These are phyloP conservation scores for Colletotrichum plurivorum DNA, from an alignment of 2,329 filamentous ascomycete genomes.

Conservation along the genomic window DNA sequence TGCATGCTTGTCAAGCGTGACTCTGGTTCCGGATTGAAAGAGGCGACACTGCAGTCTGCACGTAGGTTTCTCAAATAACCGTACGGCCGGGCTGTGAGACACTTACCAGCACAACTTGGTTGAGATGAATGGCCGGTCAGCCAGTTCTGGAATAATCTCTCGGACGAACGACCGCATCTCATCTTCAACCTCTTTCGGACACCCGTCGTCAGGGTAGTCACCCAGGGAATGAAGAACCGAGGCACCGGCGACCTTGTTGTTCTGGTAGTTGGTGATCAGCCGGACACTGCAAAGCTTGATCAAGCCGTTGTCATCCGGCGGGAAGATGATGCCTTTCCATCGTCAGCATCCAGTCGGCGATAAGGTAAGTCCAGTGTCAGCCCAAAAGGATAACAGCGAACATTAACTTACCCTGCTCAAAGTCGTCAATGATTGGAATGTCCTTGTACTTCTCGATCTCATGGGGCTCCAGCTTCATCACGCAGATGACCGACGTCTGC, in stretches of 20 bases:
- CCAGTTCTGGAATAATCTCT: constrained; percentile 64
- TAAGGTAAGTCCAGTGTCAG: not conserved
- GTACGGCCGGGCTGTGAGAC: not conserved
- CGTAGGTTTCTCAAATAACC: no score
- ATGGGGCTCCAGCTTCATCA: constrained; percentile 70
- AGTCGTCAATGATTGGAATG: constrained; percentile 51
- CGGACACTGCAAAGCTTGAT: constrained; percentile 70
- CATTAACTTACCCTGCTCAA: constrained; percentile 31
- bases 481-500: constrained; percentile 75
- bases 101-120: constrained; percentile 69
- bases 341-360: not conserved
- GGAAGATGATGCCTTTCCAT: constrained; percentile 63
- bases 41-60: no score
- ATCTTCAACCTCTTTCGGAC: constrained; percentile 65
- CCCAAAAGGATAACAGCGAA: not conserved
- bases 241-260: constrained; percentile 39
- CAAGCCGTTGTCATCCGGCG: constrained; percentile 61
- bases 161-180: constrained; percentile 65
- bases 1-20: not conserved
- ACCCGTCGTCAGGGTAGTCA: constrained; percentile 50
- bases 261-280: constrained; percentile 64
- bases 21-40: no score
- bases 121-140: constrained; percentile 61
- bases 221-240: constrained; percentile 43
- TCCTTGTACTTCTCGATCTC: constrained; percentile 68